Percentiles rank a stretch among this genome's conserved stretches.
Conservation (phyloP, 805 yeast genomes). For the Tetrapisispora phaffii region DNA sequence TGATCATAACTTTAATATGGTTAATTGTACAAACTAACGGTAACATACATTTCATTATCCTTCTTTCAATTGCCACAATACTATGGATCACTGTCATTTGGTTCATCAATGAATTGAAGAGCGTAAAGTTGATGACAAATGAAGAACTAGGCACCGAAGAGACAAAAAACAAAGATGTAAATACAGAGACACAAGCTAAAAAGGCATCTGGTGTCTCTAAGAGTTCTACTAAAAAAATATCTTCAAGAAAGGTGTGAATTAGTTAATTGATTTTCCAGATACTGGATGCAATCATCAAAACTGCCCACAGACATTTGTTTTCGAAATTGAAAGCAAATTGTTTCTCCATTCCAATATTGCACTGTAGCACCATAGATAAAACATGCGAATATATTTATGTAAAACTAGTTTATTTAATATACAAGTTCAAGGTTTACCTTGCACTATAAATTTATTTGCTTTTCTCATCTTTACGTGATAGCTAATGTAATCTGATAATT, state of each 20-base stretch:
- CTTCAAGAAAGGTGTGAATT: neutral
- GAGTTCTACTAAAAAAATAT: neutral
- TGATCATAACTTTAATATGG: slow-evolving; percentile 42
- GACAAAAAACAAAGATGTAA: neutral
- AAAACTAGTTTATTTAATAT: too few species aligned
- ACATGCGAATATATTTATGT: too few species aligned
- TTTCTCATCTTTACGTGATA: too few species aligned
- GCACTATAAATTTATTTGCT: too few species aligned
- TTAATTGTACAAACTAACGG: slow-evolving; percentile 54
- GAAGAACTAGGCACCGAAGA: slow-evolving; percentile 8
- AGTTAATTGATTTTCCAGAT: neutral
- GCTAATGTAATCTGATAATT: too few species aligned
- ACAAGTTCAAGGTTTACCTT: too few species aligned
- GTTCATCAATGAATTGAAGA: slow-evolving; percentile 66
- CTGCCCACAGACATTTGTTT: too few species aligned
- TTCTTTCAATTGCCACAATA: slow-evolving; percentile 46
- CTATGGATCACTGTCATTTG: slow-evolving; percentile 79
- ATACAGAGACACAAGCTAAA: neutral
- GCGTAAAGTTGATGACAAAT: slow-evolving; percentile 29
- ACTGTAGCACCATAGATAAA: neutral
- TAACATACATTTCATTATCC: slow-evolving; percentile 52
- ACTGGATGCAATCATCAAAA: neutral
- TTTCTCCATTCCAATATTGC: too few species aligned
- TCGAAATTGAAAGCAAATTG: too few species aligned
- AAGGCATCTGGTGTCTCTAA: neutral